These are phyloP conservation scores for Eimeria acervulina DNA, from an alignment of 169 alveolate species.

Conservation along the genomic window DNA sequence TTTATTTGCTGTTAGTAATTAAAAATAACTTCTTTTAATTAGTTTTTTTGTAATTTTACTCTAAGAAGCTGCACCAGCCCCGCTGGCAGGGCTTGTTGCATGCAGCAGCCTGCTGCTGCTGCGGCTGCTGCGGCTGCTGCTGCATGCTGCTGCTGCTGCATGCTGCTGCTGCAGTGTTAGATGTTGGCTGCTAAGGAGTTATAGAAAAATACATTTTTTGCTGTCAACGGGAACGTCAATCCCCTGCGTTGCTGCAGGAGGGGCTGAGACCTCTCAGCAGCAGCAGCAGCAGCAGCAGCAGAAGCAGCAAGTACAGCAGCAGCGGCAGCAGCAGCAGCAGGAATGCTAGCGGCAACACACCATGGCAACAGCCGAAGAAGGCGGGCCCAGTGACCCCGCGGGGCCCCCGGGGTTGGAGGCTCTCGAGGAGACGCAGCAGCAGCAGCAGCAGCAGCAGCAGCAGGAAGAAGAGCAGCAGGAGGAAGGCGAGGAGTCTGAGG, in stretches of 20 bases:
- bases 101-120: conserved; percentile 21
- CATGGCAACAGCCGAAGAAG: conserved; percentile 26
- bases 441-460: conserved; percentile 43
- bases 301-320: not conserved
- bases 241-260: not conserved
- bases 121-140: conserved; percentile 13
- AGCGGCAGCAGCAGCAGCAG: conserved; percentile 26
- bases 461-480: conserved; percentile 36
- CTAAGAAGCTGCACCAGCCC: conserved; percentile 6
- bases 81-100: not conserved
- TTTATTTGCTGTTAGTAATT: too few relatives aligned
- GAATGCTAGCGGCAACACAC: conserved; percentile 51
- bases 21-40: not conserved
- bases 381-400: conserved; percentile 13
- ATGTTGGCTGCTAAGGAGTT: not conserved
- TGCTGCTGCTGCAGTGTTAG: conserved; percentile 6
- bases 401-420: not conserved
- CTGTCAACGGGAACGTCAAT: not conserved
- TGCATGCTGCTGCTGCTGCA: conserved; percentile 10
- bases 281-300: conserved; percentile 40
- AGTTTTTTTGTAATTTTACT: not conserved
- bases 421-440: not conserved
- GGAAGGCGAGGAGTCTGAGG: not conserved
- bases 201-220: not conserved
- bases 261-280: not conserved